Evolutionary conservation across 2,329 filamentous ascomycete genomes (phyloP).

Genomic region (Oidium heveae): DNA sequence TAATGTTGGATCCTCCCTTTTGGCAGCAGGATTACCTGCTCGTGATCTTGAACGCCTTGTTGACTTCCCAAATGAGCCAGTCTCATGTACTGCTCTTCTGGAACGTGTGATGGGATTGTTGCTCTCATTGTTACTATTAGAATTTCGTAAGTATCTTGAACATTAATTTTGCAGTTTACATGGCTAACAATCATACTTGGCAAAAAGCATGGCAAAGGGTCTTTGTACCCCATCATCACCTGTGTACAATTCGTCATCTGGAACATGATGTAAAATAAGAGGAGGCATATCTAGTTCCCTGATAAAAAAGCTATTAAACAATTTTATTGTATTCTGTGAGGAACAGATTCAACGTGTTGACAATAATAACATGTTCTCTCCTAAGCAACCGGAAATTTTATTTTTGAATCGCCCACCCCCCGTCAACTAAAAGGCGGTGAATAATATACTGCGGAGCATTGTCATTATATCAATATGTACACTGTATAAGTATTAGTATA

Average conservation of each 20-base stretch:
- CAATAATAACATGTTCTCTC: no score
- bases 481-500: no score
- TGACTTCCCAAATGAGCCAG: conserved; percentile 42
- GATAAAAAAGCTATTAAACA: no score
- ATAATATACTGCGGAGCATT: no score
- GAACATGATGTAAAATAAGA: conserved; percentile 41
- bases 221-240: conserved; percentile 39
- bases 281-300: conserved; percentile 24
- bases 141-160: background rate
- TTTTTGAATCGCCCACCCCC: no score
- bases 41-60: conserved; percentile 35
- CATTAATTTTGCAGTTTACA: background rate
- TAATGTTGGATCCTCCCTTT: conserved; percentile 33
- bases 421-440: no score
- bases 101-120: conserved; percentile 22
- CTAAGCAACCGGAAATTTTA: no score
- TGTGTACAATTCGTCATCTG: conserved; percentile 39
- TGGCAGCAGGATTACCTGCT: conserved; percentile 25
- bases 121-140: conserved; percentile 23
- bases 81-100: conserved; percentile 29
- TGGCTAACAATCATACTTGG: background rate
- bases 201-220: conserved; percentile 28
- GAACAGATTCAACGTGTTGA: no score
- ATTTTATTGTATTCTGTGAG: no score
- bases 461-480: no score